phyloP scores from a whole-genome alignment of 2,329 filamentous ascomycete genomes.

The Fusarium odoratissimum region DNA sequence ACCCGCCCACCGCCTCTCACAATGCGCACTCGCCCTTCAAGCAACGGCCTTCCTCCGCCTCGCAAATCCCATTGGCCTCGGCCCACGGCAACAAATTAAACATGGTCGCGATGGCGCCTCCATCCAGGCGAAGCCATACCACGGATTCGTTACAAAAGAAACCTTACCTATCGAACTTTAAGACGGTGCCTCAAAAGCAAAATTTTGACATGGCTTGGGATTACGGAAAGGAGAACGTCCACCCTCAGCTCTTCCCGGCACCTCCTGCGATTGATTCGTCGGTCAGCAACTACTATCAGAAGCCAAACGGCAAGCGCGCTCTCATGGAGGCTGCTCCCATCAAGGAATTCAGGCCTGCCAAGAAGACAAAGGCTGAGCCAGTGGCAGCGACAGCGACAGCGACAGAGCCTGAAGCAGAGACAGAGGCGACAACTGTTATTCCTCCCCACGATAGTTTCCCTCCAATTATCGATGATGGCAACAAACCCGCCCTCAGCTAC shows the following conservation, averaged over 20 bases:
- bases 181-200: slow-evolving; percentile 66
- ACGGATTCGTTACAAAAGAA: slow-evolving; percentile 80
- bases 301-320: slow-evolving; percentile 67
- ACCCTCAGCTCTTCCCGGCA: slow-evolving; percentile 62
- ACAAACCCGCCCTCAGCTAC: slow-evolving; percentile 92
- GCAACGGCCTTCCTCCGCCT: slow-evolving; percentile 69
- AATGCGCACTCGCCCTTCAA: slow-evolving; percentile 78
- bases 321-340: slow-evolving; percentile 80
- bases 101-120: slow-evolving; percentile 74
- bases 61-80: slow-evolving; percentile 67
- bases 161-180: slow-evolving; percentile 68
- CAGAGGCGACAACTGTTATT: slow-evolving; percentile 48
- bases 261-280: slow-evolving; percentile 61
- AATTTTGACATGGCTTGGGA: slow-evolving; percentile 55
- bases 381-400: neutral
- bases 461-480: slow-evolving; percentile 82
- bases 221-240: slow-evolving; percentile 68
- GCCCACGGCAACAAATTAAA: slow-evolving; percentile 71
- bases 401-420: neutral
- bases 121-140: slow-evolving; percentile 61
- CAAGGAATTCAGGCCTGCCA: slow-evolving; percentile 73
- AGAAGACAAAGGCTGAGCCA: slow-evolving; percentile 74
- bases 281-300: slow-evolving; percentile 65
- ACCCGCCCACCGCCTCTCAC: slow-evolving; percentile 66
- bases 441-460: slow-evolving; percentile 86